Base-by-base conservation (phyloP, 148 eudicot genomes). In the Rheum nobile region DNA sequence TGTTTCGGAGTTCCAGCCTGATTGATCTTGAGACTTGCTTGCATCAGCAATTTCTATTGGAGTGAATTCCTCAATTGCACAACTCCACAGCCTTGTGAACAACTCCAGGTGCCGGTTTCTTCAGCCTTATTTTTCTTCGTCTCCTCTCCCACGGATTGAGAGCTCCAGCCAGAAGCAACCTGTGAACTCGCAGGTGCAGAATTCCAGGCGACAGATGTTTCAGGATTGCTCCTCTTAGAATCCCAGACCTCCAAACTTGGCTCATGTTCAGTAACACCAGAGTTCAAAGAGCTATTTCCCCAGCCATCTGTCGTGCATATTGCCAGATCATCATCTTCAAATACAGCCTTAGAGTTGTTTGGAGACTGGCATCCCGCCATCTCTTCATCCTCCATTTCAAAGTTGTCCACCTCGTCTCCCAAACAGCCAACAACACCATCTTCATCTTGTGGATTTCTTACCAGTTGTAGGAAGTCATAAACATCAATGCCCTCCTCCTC, bases 381-480 rank as follows among this genome's bases (percentile, higher is more conserved):
- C 50, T 55, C 17, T 54, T 80, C 81, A 76, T 83, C 86, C 52
- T 81, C 91, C 68, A 74, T 54, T 19, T 89, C 90, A 14, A 90
- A 68, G 28, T 77, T 71, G 9, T 89, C 98, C 42, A 88, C 37
- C 38, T 94, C 97, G 34, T 80, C 87, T 12, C 97, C 97, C 71
- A 94, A 84, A 72, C 98, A 86, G 54, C 82, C 86, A 69, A 87
- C 82, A 42, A 39, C 78, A 28, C 72, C 52, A 61, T 79, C 87
- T 38, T 43, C 85, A 54, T 54, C 77, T 22, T 55, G 31, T 8
- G 90, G 75, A 68, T 85, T 75, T 68, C 89, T 80, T 71, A 90
- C 85, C 77, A 94, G 54, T 68, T 85, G 90, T 35, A 94, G 91
- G 72, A 91, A 94, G 74, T 83, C 80, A 75, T 85, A 91, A 12